Base-by-base conservation (phyloP, 805 yeast genomes). In the Candida quercuum region DNA sequence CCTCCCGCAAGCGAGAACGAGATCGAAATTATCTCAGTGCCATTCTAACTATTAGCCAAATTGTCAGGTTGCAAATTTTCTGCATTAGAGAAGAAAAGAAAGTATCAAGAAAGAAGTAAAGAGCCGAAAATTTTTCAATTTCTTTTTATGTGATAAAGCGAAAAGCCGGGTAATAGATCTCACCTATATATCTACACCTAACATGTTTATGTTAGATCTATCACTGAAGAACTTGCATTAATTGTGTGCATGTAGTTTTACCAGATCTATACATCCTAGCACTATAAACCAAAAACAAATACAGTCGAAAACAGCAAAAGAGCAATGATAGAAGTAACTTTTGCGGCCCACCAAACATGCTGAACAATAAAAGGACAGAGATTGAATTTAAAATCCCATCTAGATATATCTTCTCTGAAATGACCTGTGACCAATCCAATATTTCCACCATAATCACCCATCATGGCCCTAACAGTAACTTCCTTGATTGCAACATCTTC, bases 371-470 rank as follows among this genome's bases (percentile, higher is more conserved):
- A 91, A 13, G 88, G 81, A 63, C 99, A 93, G 42, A 82, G 65
- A 6, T 73, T 59, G 62, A 77, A 91, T 20, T 71, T 63, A 65
- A 85, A 89, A 14, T 71, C 71, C 91, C 94, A 83, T 15, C 53
- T 49, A 2, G 59, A 49, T 0, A 58, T 44, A 1, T 40, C 43
- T 12, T 61, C 46, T 50, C 76, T 67, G 56, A 74, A 82, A 36
- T 69, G 76, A 2, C 95, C 97, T 1, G 88, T 81, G 46, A 93
- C 61, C 11, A 93, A 61, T 0, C 98, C 99, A 2, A 88, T 74
- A 50, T 83, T 85, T 3, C 99, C 99, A 41, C 81, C 84, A 51
- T 69, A 93, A 54, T 93, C 96, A 14, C 99, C 99, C 98, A 93
- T 93, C 78, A 91, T 84, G 14, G 96, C 78, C 40, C 89, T 68